Conservation (phyloP, 1,284 basidiomycete genomes). For the Cutaneotrichosporon mucoides region DNA sequence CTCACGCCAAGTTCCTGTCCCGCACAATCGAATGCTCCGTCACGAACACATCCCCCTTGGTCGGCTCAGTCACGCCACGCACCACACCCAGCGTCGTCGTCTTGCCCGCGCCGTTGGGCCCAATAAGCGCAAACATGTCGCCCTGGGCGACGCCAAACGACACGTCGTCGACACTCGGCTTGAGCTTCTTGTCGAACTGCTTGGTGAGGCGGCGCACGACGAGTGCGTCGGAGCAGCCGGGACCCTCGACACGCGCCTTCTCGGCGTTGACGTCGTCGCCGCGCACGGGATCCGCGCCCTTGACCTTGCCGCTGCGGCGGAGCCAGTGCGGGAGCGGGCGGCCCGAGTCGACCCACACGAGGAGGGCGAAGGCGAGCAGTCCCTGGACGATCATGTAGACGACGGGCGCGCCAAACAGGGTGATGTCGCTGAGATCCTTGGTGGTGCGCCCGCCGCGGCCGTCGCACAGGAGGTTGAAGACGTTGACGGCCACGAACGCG, state of each 20-base stretch:
- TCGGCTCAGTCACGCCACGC: constrained; percentile 44
- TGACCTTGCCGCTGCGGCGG: not conserved
- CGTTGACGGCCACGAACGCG: constrained; percentile 66
- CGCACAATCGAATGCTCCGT: constrained; percentile 60
- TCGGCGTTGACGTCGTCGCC: constrained; percentile 56
- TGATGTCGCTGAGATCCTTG: constrained; percentile 56
- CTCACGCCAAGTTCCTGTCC: constrained; percentile 59
- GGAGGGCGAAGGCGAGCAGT: constrained; percentile 56
- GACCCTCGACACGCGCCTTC: constrained; percentile 50
- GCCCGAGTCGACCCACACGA: constrained; percentile 63
- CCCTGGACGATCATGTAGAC: constrained; percentile 63
- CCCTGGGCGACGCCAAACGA: constrained; percentile 63
- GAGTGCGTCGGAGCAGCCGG: constrained; percentile 55
- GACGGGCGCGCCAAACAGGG: constrained; percentile 68
- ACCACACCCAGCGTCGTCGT: constrained; percentile 57
- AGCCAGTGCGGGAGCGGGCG: constrained; percentile 45
- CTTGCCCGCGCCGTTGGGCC: constrained; percentile 73
- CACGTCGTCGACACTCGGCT: constrained; percentile 67
- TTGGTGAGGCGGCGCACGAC: constrained; percentile 66
- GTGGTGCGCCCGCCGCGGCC: constrained; percentile 55
- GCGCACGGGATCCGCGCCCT: not conserved
- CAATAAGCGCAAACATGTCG: constrained; percentile 67
- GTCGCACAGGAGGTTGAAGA: constrained; percentile 70
- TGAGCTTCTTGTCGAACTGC: constrained; percentile 53
- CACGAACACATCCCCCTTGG: constrained; percentile 66